Evolutionary conservation across 2,329 filamentous ascomycete genomes (phyloP), one percentile per base, ranked within the genome.

Genomic region (Cladosporium austrohemisphaericum): DNA sequence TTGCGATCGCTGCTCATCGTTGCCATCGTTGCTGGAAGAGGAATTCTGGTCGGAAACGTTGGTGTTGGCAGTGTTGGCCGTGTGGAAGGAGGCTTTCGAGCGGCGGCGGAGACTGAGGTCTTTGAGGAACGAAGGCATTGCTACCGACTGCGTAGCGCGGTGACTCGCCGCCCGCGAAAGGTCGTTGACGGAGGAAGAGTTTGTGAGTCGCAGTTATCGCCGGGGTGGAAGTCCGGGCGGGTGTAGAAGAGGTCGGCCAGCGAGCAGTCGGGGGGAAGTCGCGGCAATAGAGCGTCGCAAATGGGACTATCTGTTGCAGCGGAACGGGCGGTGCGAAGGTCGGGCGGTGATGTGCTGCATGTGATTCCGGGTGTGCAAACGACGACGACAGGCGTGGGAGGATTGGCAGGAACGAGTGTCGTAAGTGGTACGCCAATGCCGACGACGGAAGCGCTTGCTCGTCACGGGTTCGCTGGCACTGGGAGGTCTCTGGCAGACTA

Each of bases 51-150:
- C 55, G 20, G 54, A 80, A 32, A 81, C 81, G 53, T 75, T 14
- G 11, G 26, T 31, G 38, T 41, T 76, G 32, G 79, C 78, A 40
- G 25, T 38, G 25, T 28, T 36, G 16, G 7, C 22, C 31, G 81
- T 83, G 52, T 79, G 81, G 70, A 90, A 85, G 73, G 83, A 90
- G 53, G 83, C 79, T 67, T 77, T 84, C 50, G 87, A 93, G 60
- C 85, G 84, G 59, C 88, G 81, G 60, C 88, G 85, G 50, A 95
- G 71, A 40, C 43, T 52, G 37, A 62, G 55, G 63, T 85, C 83
- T 68, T 82, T 88, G 61, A 93, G 76, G 64, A 94, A 88, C 35
- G 84, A 73, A 64, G 71, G 71, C 71, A 74, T 74, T 37, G 41
- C 56, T 16, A 19, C 5, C 19, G 20, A 25, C 8, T 23, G 10